Conservation (phyloP, 495 filamentous ascomycete species). For the Xanthoparmelia taractica region DNA sequence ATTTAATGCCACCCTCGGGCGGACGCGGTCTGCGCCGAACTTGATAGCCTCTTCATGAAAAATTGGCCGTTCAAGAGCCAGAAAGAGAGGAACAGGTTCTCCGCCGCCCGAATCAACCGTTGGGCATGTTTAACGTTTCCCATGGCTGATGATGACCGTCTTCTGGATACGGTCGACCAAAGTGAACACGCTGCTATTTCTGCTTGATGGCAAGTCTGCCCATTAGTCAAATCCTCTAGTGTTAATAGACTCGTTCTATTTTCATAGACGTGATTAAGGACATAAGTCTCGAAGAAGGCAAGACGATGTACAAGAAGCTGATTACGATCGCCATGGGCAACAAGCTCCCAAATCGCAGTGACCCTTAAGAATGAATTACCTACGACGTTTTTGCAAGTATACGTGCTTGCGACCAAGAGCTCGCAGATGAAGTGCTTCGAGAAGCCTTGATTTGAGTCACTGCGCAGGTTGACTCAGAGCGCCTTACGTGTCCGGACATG, state of each 20-base stretch:
- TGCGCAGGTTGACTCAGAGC: slow-evolving; percentile 28
- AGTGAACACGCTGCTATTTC: slow-evolving; percentile 31
- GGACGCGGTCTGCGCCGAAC: slow-evolving; percentile 19
- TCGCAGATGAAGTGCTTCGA: slow-evolving; percentile 33
- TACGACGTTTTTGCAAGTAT: slow-evolving; percentile 37
- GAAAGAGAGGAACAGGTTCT: slow-evolving; percentile 28
- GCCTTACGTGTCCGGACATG: slow-evolving; percentile 4
- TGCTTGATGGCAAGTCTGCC: slow-evolving; percentile 32
- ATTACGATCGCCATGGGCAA: slow-evolving; percentile 32
- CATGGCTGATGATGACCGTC: slow-evolving; percentile 31
- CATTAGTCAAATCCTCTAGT: not conserved
- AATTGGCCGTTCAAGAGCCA: slow-evolving; percentile 32
- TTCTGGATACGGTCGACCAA: slow-evolving; percentile 27
- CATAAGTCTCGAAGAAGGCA: slow-evolving; percentile 36
- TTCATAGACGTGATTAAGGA: slow-evolving; percentile 34
- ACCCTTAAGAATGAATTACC: slow-evolving; percentile 34
- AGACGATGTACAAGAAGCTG: slow-evolving; percentile 31
- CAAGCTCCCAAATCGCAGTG: slow-evolving; percentile 28
- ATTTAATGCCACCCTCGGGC: slow-evolving; percentile 9
- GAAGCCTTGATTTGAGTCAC: slow-evolving; percentile 33
- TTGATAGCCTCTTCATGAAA: slow-evolving; percentile 34
- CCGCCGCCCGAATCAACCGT: slow-evolving; percentile 29
- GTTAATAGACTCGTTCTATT: not conserved
- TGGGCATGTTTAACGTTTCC: slow-evolving; percentile 35
- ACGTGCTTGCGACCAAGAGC: slow-evolving; percentile 27